phyloP scores from a whole-genome alignment of 1,284 basidiomycete genomes.

The Kalmanozyma brasiliensis region DNA sequence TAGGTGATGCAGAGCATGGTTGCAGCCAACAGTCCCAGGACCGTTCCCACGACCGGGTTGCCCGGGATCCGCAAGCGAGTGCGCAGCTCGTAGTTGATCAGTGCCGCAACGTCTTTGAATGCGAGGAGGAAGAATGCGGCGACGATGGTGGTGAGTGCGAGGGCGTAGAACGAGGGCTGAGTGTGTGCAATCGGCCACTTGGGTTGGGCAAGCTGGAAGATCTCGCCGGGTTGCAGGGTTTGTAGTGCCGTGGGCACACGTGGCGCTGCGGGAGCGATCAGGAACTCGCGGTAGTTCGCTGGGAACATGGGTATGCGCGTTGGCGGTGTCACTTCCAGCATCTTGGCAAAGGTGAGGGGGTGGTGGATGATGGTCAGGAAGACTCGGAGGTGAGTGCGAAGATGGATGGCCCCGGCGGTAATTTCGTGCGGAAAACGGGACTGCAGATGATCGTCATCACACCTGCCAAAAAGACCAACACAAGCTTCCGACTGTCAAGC shows the following conservation, averaged over 20 bases:
- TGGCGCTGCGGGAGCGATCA: slow-evolving; percentile 19
- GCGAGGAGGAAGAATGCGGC: slow-evolving; percentile 30
- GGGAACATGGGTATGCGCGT: slow-evolving; percentile 36
- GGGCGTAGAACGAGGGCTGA: slow-evolving; percentile 40
- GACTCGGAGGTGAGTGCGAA: background rate
- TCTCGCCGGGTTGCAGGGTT: slow-evolving; percentile 27
- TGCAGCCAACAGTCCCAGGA: slow-evolving; percentile 26
- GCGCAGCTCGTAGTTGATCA: slow-evolving; percentile 34
- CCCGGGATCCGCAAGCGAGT: slow-evolving; percentile 21
- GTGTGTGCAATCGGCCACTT: slow-evolving; percentile 26
- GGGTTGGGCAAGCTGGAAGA: slow-evolving; percentile 43
- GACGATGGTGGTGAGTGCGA: slow-evolving; percentile 26
- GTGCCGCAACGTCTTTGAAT: slow-evolving; percentile 35
- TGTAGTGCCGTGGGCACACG: slow-evolving; percentile 24
- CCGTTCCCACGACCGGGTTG: slow-evolving; percentile 19
- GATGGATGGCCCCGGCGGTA: slow-evolving; percentile 2
- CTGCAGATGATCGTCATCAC: slow-evolving; percentile 24
- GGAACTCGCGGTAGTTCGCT: slow-evolving; percentile 39
- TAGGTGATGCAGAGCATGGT: slow-evolving; percentile 38
- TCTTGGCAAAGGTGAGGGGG: slow-evolving; percentile 1
- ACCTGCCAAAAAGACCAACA: background rate
- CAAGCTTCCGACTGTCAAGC: slow-evolving; percentile 4
- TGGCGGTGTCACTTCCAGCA: slow-evolving; percentile 35
- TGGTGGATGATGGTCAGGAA: slow-evolving; percentile 1
- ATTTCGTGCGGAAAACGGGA: slow-evolving; percentile 9